Base-by-base conservation (phyloP, 2,329 filamentous ascomycete species). In the Aspergillus pseudoterreus region DNA sequence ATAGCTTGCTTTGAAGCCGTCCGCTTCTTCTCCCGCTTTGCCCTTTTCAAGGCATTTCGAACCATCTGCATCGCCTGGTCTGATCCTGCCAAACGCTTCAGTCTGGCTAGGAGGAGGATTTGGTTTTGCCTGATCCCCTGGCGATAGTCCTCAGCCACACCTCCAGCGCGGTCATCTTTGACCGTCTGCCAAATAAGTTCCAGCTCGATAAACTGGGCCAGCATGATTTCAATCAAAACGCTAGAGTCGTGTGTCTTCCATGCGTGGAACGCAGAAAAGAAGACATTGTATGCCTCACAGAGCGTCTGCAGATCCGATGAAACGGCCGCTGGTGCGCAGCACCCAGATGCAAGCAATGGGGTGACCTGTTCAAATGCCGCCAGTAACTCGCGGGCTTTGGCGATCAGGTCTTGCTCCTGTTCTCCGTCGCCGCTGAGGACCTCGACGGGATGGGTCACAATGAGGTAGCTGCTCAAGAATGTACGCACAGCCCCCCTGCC, bases 161-260 rank as follows among this genome's bases (percentile, higher is more conserved):
- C 80, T 42, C 82, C 83, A 8, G 78, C 76, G 21, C 72, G 79
- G 49, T 85, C 82, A 56, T 84, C 78, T 61, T 86, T 85, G 53
- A 86, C 83, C 2, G 81, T 83, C 65, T 86, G 83, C 81, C 83
- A 84, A 14, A 86, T 86, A 15, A 82, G 75, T 60, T 86, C 83
- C 15, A 86, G 71, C 62, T 84, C 83, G 38, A 85, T 80, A 59
- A 86, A 86, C 22, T 83, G 83, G 9, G 80, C 82, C 15, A 86
- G 74, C 83, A 86, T 86, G 36, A 83, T 83, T 57, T 85, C 82
- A 53, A 86, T 78, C 43, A 86, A 67, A 2, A 83, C 78, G 14
- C 77, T 81, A 1, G 82, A 82, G 59, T 86, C 83, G 55, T 83
- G 79, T 11, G 82, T 74, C 63, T 85, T 83, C 83, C 83, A 86